These are phyloP conservation scores for Toxicodendron radicans DNA, from an alignment of 345 rosid species.

Conservation along the genomic window DNA sequence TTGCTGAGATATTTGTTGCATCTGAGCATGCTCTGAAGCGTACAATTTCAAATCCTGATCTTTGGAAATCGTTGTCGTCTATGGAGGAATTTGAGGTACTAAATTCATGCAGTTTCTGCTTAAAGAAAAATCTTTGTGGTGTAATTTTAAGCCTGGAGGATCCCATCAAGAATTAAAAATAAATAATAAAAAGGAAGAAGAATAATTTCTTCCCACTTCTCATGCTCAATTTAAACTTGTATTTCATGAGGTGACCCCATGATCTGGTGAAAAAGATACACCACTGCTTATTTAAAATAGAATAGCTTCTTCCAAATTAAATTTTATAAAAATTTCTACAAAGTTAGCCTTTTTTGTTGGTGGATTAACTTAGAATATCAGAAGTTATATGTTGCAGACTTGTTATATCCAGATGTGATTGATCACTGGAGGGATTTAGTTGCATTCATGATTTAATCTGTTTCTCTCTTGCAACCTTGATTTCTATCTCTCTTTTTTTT, in stretches of 20 bases:
- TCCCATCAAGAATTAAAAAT: neutral
- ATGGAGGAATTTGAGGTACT: conserved; percentile 83
- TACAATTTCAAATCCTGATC: conserved; percentile 71
- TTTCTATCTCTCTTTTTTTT: conserved; percentile 10
- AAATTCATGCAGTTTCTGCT: conserved; percentile 11
- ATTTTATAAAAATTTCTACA: neutral
- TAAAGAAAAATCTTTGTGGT: conserved; percentile 4
- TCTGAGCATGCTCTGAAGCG: conserved; percentile 78
- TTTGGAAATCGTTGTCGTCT: conserved; percentile 77
- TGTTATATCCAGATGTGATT: neutral
- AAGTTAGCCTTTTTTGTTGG: neutral
- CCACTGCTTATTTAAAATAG: neutral
- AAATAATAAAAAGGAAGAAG: neutral
- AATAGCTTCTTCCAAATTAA: neutral
- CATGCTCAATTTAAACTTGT: conserved; percentile 1
- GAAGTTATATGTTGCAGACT: neutral
- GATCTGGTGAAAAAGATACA: conserved; percentile 2
- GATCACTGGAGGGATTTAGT: neutral
- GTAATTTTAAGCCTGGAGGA: neutral
- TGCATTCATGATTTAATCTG: conserved; percentile 6
- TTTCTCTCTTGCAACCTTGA: conserved; percentile 14
- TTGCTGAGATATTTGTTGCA: conserved; percentile 93
- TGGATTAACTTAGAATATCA: neutral
- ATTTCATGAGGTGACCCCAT: neutral
- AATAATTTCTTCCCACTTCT: neutral